phyloP scores from a whole-genome alignment of 1,284 basidiomycete genomes.

The Ganoderma sp. region DNA sequence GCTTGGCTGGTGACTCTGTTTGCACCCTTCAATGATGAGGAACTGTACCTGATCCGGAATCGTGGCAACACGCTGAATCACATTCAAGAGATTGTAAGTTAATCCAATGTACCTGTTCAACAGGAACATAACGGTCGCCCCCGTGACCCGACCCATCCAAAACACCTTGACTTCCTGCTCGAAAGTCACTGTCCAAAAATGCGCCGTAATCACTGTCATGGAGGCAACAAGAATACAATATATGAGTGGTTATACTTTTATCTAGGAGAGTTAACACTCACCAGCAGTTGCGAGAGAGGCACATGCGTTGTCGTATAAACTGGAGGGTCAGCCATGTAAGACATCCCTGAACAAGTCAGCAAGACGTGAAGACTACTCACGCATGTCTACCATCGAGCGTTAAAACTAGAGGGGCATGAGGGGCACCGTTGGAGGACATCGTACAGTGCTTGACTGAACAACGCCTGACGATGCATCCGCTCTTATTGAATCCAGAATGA shows the following conservation, averaged over 20 bases:
- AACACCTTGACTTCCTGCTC: not conserved
- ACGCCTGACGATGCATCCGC: not conserved
- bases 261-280: not conserved
- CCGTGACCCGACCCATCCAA: not conserved
- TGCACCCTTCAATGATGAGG: not conserved
- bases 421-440: not conserved
- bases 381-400: not conserved
- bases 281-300: not conserved
- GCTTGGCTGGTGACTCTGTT: not conserved
- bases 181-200: not conserved
- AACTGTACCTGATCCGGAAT: not conserved
- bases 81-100: not conserved
- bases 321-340: not conserved
- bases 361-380: not conserved
- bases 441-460: not conserved
- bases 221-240: not conserved
- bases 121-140: not conserved
- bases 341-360: not conserved
- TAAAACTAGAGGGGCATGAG: not conserved
- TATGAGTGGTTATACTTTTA: not conserved
- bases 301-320: not conserved
- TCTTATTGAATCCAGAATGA: not conserved
- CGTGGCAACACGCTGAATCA: not conserved
- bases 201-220: not conserved
- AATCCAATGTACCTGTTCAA: slow-evolving; percentile 5